Base-by-base conservation (phyloP, 768 basidiomycete species). In the Trametes coccinea region DNA sequence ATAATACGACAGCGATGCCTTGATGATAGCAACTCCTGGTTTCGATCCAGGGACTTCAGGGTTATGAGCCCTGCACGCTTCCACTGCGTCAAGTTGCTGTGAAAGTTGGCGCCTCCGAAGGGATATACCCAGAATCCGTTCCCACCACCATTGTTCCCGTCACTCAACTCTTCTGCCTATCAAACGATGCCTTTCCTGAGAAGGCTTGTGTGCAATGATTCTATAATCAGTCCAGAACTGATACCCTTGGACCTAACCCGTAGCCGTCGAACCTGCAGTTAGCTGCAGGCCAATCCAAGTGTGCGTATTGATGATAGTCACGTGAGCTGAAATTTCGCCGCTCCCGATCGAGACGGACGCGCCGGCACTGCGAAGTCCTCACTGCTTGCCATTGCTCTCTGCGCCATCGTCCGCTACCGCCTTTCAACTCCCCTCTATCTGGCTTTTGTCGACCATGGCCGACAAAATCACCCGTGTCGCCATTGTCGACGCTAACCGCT, bases 381-480 rank as follows among this genome's bases (percentile, higher is more conserved):
- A 45, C 51, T n/a, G 27, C 34, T 45, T 41, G 44, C 40, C 48
- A 49, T 50, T 33, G 31, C 51, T 16, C 30, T 33, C 34, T 9
- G 8, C 56, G 17, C 52, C 41, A 43, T 59, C 51, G 37, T 52
- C 39, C 43, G 16, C 48, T 39, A 37, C 31, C 41, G 8, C 39
- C n/a, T 31, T 43, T 39, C 27, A 16, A 2, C 30, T 39, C 30
- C 48, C n/a, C 22, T 27, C 5, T 34, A 33, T 41, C 22, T 50
- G 13, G 4, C 39, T 14, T 31, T 8, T 55, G 56, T 53, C 61
- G 61, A 49, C 22, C 43, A 63, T 63, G 62, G 57, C 62, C n/a
- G 96, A 97, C 80, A 96, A 95, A 76, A 95, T 98, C 69, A 99
- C 97, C 55, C 89, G 97, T 82, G 95, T 98, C 71, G 96, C 96